phyloP scores from a whole-genome alignment of 257 asterid genomes.

The Solanum piurae region DNA sequence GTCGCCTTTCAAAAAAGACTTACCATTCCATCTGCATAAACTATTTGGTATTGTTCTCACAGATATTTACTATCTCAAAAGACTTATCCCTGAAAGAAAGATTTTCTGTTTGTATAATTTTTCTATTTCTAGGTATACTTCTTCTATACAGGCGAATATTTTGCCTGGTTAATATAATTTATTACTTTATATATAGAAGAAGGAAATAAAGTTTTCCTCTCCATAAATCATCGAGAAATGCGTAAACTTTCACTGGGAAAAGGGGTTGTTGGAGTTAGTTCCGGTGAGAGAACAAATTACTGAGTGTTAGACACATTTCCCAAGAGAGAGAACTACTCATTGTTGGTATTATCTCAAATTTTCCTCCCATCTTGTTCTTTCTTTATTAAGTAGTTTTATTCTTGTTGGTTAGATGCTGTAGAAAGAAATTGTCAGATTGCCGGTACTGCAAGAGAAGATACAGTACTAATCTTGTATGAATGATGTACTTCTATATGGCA shows the following conservation, averaged over 20 bases:
- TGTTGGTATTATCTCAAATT: neutral
- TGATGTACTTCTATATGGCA: constrained; percentile 18
- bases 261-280: neutral
- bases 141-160: neutral
- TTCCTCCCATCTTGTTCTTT: neutral
- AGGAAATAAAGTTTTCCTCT: neutral
- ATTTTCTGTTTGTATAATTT: neutral
- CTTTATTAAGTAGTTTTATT: neutral
- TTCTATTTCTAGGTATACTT: neutral
- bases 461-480: neutral
- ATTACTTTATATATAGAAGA: neutral
- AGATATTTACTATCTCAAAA: neutral
- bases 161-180: neutral
- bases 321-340: neutral
- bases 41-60: neutral
- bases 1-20: neutral
- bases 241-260: neutral
- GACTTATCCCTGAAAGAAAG: neutral
- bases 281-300: neutral
- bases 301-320: neutral
- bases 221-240: neutral
- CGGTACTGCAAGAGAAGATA: neutral
- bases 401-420: neutral
- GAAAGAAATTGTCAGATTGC: neutral
- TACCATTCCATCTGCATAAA: neutral